A percentile compares a stretch with the other conserved stretches of the same genome.
Evolutionary conservation across 1,139 yeast species (phyloP).

Genomic region (Scheffersomyces titani): DNA sequence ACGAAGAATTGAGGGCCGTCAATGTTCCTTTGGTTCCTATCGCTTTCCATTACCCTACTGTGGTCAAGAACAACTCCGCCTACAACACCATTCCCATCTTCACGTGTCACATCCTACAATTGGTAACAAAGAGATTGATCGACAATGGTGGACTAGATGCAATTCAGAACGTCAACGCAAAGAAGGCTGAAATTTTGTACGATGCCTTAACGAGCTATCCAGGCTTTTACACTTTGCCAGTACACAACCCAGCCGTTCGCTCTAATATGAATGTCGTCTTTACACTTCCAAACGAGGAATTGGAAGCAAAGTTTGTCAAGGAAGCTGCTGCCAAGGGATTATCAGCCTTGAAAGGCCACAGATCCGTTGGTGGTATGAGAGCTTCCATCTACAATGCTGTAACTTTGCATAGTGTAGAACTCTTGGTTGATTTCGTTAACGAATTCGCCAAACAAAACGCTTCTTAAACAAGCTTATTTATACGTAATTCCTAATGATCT

Average conservation of each 20-base stretch:
- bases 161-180: constrained; percentile 59
- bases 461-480: constrained; percentile 6
- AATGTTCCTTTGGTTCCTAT: constrained; percentile 81
- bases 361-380: constrained; percentile 97
- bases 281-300: constrained; percentile 61
- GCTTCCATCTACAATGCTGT: constrained; percentile 93
- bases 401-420: constrained; percentile 59
- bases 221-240: constrained; percentile 66
- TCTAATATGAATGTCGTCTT: constrained; percentile 94
- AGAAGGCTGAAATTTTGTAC: constrained; percentile 66
- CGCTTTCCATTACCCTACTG: constrained; percentile 85
- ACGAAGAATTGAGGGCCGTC: constrained; percentile 57
- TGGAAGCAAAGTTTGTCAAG: constrained; percentile 67
- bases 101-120: constrained; percentile 79
- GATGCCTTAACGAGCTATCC: constrained; percentile 65
- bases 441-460: constrained; percentile 57
- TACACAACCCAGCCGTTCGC: constrained; percentile 56
- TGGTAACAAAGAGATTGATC: constrained; percentile 68
- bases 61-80: constrained; percentile 84
- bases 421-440: constrained; percentile 58
- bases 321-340: constrained; percentile 56
- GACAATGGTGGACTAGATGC: constrained; percentile 55
- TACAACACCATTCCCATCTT: constrained; percentile 95
- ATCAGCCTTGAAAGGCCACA: constrained; percentile 88
- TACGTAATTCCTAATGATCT: constrained; percentile 5